Conservation (phyloP, 1,284 basidiomycete genomes). For the Entoloma clypeatum region DNA sequence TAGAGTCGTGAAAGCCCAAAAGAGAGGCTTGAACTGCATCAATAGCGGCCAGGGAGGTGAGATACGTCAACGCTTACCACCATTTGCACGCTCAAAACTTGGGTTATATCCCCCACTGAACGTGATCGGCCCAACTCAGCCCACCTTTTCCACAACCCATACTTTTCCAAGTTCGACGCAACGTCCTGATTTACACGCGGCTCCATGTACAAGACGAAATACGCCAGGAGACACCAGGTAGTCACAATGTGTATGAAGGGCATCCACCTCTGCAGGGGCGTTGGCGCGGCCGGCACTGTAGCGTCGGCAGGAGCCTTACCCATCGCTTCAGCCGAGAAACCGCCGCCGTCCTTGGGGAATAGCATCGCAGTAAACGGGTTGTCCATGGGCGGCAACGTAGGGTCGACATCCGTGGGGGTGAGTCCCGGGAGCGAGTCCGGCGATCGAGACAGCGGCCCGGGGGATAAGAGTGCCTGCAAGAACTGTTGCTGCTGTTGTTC, state of each 20-base stretch:
- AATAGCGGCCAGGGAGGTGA: background rate
- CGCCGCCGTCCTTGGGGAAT: conserved; percentile 19
- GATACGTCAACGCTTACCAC: conserved; percentile 37
- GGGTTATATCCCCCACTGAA: conserved; percentile 23
- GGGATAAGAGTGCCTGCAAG: conserved; percentile 54
- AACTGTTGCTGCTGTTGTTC: conserved; percentile 63
- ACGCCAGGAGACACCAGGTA: conserved; percentile 60
- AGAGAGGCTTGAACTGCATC: conserved; percentile 51
- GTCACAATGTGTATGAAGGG: conserved; percentile 61
- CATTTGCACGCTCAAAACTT: conserved; percentile 17
- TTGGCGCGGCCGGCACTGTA: conserved; percentile 23
- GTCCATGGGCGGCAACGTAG: conserved; percentile 27
- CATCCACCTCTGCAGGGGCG: conserved; percentile 55
- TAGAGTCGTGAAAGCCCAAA: conserved; percentile 72
- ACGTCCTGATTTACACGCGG: conserved; percentile 37
- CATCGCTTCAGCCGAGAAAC: conserved; percentile 17
- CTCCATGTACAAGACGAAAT: conserved; percentile 65
- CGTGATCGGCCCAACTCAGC: conserved; percentile 40
- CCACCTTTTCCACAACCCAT: conserved; percentile 53
- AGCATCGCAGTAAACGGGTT: conserved; percentile 41
- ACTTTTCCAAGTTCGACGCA: conserved; percentile 20
- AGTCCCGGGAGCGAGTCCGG: conserved; percentile 15
- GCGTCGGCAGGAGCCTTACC: conserved; percentile 10
- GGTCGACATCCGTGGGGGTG: conserved; percentile 21
- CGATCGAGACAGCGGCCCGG: conserved; percentile 17